phyloP scores from a whole-genome alignment of 2,329 filamentous ascomycete species.

The Aotearoamyces nothofagi region DNA sequence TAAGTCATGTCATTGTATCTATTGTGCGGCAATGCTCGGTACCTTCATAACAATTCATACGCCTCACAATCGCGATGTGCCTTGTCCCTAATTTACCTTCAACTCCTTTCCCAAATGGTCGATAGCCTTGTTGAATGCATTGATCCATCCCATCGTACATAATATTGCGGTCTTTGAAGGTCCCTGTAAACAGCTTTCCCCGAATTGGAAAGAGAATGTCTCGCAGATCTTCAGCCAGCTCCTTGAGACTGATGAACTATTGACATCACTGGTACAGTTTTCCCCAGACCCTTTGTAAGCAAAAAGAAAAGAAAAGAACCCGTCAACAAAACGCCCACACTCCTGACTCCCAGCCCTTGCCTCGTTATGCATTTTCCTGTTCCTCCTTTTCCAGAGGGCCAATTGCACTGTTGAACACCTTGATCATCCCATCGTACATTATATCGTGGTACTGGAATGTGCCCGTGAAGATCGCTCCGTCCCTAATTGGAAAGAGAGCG shows the following conservation, averaged over 20 bases:
- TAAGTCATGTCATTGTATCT: too few species aligned
- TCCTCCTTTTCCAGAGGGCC: conserved; percentile 3
- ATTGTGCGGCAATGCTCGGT: too few species aligned
- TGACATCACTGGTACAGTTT: neutral
- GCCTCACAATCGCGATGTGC: too few species aligned
- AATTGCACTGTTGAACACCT: conserved; percentile 6
- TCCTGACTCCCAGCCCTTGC: too few species aligned
- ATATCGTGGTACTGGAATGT: conserved; percentile 8
- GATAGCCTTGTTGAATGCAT: conserved; percentile 6
- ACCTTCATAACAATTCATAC: too few species aligned
- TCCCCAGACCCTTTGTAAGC: neutral
- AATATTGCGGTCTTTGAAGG: conserved; percentile 5
- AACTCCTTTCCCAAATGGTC: conserved; percentile 2
- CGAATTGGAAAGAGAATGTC: conserved; percentile 1
- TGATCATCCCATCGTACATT: conserved; percentile 10
- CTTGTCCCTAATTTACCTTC: too few species aligned
- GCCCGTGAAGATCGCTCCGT: conserved; percentile 9
- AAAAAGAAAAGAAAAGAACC: conserved; percentile 1
- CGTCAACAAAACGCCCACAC: too few species aligned
- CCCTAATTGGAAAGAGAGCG: conserved; percentile 11
- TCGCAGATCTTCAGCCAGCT: conserved; percentile 1
- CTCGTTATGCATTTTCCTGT: neutral
- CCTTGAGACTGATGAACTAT: conserved; percentile 1
- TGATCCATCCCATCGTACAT: conserved; percentile 7
- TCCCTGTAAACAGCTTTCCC: conserved; percentile 3